phyloP scores from a whole-genome alignment of 2,329 filamentous ascomycete genomes.

The Daldinia eschscholtzii region DNA sequence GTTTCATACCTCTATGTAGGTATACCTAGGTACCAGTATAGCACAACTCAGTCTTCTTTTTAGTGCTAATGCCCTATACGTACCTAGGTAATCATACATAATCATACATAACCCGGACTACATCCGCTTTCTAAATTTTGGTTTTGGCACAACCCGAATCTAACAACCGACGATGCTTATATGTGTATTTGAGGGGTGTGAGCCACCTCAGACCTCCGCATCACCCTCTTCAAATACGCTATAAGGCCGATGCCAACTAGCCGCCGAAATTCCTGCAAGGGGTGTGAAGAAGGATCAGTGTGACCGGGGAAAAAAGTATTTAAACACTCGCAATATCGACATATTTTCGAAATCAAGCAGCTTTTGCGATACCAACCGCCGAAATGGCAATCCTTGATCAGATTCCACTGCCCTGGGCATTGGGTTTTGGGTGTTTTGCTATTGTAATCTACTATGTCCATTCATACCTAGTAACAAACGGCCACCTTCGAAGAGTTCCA shows the following conservation, averaged over 20 bases:
- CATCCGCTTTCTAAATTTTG: constrained; percentile 6
- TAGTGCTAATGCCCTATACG: not conserved
- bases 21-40: not conserved
- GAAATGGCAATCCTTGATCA: constrained; percentile 54
- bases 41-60: constrained; percentile 1
- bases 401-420: constrained; percentile 61
- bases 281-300: constrained; percentile 9
- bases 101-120: constrained; percentile 3
- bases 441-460: constrained; percentile 69
- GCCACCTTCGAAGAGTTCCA: constrained; percentile 66
- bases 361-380: not conserved
- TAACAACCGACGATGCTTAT: constrained; percentile 8
- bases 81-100: too few relatives aligned
- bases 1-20: too few relatives aligned
- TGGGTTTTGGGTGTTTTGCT: constrained; percentile 61
- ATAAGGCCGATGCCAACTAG: not conserved
- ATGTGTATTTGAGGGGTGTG: constrained; percentile 18
- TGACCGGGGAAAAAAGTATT: constrained; percentile 1
- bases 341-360: not conserved
- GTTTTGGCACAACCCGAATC: constrained; percentile 13
- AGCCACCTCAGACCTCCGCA: constrained; percentile 28
- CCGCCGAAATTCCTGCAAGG: not conserved
- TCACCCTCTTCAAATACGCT: not conserved
- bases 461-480: constrained; percentile 69
- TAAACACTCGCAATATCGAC: not conserved